Percentiles rank a stretch among this genome's conserved stretches.
phyloP scores from a whole-genome alignment of 2,329 filamentous ascomycete genomes.

The Phyllosticta ampelicida region DNA sequence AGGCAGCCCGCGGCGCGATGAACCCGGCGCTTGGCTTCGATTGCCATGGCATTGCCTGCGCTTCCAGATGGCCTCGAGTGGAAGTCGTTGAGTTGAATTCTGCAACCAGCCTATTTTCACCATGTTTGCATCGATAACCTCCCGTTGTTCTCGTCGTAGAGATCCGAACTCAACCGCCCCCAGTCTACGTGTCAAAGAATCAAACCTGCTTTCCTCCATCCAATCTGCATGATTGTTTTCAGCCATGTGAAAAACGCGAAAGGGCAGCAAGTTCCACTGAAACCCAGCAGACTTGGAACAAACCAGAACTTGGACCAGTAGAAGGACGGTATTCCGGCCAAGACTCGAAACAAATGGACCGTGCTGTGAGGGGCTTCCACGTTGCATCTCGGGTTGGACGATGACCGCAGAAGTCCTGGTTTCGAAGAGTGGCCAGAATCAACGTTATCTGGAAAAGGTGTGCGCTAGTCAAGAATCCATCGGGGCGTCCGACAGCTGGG shows the following conservation, averaged over 20 bases:
- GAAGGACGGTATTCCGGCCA: too few species aligned
- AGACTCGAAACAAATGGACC: not conserved
- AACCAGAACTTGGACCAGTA: too few species aligned
- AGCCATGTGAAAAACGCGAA: not conserved
- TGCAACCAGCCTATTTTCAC: too few species aligned
- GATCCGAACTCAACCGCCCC: not conserved
- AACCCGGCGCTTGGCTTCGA: not conserved
- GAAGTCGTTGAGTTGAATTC: too few species aligned
- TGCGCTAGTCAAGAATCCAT: not conserved
- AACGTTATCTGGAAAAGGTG: not conserved
- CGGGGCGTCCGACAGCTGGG: not conserved
- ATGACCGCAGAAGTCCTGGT: not conserved
- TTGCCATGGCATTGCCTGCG: not conserved
- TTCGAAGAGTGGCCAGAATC: not conserved
- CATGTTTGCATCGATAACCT: not conserved
- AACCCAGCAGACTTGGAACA: too few species aligned
- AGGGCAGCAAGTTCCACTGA: too few species aligned
- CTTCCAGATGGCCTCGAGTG: too few species aligned
- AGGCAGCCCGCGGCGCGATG: not conserved
- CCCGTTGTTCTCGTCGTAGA: not conserved
- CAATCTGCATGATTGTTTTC: not conserved
- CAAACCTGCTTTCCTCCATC: not conserved
- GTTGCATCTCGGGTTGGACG: not conserved
- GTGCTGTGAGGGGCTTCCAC: not conserved
- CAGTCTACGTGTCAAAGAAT: not conserved